These are phyloP conservation scores for Tuber magnatum DNA, from an alignment of 495 filamentous ascomycete genomes.

Conservation along the genomic window DNA sequence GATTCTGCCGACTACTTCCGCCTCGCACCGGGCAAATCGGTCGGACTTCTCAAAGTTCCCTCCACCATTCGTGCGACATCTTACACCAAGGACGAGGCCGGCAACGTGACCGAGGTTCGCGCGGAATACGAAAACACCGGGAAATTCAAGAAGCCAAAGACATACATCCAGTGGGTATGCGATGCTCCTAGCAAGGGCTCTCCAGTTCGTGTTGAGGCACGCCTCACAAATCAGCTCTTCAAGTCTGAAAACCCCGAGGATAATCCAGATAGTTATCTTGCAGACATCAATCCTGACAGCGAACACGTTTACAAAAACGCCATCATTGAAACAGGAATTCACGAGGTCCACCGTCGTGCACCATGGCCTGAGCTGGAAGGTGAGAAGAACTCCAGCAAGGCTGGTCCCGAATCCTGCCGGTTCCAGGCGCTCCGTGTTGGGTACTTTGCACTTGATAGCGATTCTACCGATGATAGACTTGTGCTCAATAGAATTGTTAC, in stretches of 20 bases:
- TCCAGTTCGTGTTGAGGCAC: constrained; percentile 68
- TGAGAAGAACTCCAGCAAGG: constrained; percentile 52
- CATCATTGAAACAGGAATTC: constrained; percentile 75
- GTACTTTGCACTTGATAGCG: constrained; percentile 80
- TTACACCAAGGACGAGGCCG: constrained; percentile 64
- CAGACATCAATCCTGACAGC: constrained; percentile 77
- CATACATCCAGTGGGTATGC: constrained; percentile 86
- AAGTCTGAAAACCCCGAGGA: constrained; percentile 69
- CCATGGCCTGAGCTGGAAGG: constrained; percentile 77
- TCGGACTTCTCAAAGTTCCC: constrained; percentile 77
- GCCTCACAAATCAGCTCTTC: constrained; percentile 78
- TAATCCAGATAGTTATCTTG: constrained; percentile 67
- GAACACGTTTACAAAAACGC: constrained; percentile 72
- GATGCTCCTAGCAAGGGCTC: constrained; percentile 52
- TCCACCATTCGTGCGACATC: constrained; percentile 73
- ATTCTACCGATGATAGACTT: constrained; percentile 66
- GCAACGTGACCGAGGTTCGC: constrained; percentile 61
- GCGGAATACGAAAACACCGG: constrained; percentile 60
- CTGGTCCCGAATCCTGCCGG: constrained; percentile 64
- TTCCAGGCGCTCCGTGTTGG: constrained; percentile 91
- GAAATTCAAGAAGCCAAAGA: constrained; percentile 66
- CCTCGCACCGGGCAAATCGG: constrained; percentile 79
- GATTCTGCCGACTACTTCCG: constrained; percentile 87
- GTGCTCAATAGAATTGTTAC: constrained; percentile 89
- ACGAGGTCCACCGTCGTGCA: constrained; percentile 64